Percentiles rank a stretch among this genome's conserved stretches.
These are phyloP conservation scores for Alternaria viburni DNA, from an alignment of 2,329 filamentous ascomycete genomes.

Conservation along the genomic window DNA sequence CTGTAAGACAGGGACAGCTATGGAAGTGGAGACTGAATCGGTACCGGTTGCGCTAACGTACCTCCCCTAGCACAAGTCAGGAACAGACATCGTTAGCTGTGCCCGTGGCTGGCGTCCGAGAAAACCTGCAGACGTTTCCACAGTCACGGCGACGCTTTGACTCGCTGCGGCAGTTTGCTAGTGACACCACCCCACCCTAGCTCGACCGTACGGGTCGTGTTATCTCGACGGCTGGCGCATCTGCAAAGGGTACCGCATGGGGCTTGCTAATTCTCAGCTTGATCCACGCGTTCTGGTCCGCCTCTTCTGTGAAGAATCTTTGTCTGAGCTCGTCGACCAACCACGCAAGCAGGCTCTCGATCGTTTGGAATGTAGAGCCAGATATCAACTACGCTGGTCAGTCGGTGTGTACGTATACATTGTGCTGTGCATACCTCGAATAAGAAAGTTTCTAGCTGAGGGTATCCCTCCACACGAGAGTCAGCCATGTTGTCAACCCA, in stretches of 20 bases:
- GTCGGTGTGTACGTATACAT: background rate
- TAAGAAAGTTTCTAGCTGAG: slow-evolving; percentile 64
- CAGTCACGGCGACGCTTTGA: background rate
- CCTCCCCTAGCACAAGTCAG: slow-evolving; percentile 7
- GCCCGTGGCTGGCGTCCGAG: slow-evolving; percentile 7
- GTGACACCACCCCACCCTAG: background rate
- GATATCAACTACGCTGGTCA: slow-evolving; percentile 49
- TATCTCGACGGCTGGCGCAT: slow-evolving; percentile 72
- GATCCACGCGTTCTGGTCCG: slow-evolving; percentile 57
- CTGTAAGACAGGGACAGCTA: slow-evolving; percentile 4
- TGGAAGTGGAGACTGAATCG: slow-evolving; percentile 8
- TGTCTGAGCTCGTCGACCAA: slow-evolving; percentile 51
- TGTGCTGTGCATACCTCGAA: slow-evolving; percentile 60
- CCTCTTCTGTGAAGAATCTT: slow-evolving; percentile 42
- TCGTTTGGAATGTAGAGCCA: slow-evolving; percentile 53
- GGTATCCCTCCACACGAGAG: slow-evolving; percentile 58
- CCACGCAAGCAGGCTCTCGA: slow-evolving; percentile 53
- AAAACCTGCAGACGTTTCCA: background rate
- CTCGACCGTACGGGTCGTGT: slow-evolving; percentile 27
- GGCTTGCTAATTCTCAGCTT: slow-evolving; percentile 73
- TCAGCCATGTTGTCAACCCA: slow-evolving; percentile 62
- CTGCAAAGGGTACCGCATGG: slow-evolving; percentile 73
- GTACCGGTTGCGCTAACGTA: slow-evolving; percentile 9
- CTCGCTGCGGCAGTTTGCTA: background rate
- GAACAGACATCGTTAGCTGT: slow-evolving; percentile 5